These are phyloP conservation scores for Striga hermonthica DNA, from an alignment of 305 asterid genomes.

Conservation along the genomic window DNA sequence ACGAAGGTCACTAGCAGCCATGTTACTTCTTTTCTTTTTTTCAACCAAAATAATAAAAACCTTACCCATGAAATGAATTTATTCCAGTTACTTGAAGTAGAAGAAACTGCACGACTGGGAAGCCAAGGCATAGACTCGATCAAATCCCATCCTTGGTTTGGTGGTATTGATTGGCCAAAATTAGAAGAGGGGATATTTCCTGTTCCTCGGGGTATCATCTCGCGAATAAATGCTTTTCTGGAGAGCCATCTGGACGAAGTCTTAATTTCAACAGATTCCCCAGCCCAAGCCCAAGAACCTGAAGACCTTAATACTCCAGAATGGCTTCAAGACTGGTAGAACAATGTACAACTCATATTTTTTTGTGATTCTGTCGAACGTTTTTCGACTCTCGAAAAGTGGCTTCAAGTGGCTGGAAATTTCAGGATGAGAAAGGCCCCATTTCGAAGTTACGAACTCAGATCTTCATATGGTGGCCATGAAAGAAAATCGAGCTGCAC, in stretches of 20 bases:
- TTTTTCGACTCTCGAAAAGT: constrained; percentile 8
- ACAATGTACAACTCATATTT: not conserved
- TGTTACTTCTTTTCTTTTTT: constrained; percentile 22
- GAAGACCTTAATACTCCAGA: constrained; percentile 68
- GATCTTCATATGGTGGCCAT: not conserved
- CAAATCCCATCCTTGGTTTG: constrained; percentile 85
- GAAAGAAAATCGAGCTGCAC: constrained; percentile 21
- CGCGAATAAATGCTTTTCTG: constrained; percentile 60
- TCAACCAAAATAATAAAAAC: constrained; percentile 12
- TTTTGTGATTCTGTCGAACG: not conserved
- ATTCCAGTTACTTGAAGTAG: constrained; percentile 81
- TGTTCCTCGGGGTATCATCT: constrained; percentile 58
- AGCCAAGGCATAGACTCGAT: constrained; percentile 61
- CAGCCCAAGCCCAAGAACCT: constrained; percentile 38
- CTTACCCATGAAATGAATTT: constrained; percentile 23
- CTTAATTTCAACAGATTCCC: constrained; percentile 39
- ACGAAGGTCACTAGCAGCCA: constrained; percentile 51
- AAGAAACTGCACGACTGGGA: constrained; percentile 77
- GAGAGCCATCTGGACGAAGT: constrained; percentile 49
- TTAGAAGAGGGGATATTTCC: constrained; percentile 42
- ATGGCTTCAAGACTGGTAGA: constrained; percentile 93
- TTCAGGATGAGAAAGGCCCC: not conserved
- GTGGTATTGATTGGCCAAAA: constrained; percentile 67
- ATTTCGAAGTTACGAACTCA: not conserved
- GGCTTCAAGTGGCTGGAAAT: not conserved